Evolutionary conservation across 129 eudicot genomes (phyloP).

Genomic region (Saposhnikovia divaricata): DNA sequence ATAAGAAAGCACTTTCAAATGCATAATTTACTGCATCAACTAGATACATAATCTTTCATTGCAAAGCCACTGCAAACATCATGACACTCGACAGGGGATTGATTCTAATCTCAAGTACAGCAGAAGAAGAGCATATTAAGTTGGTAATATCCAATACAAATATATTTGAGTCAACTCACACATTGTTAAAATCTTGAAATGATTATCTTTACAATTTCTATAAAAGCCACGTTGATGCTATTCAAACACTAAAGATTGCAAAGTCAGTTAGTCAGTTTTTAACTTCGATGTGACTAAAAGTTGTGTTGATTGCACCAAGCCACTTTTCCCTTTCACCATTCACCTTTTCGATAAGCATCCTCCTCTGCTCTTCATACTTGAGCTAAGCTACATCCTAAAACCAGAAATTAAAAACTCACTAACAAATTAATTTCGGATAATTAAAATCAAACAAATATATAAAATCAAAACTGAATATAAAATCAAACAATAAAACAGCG

Average conservation of each 20-base stretch:
- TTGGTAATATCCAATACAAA: neutral
- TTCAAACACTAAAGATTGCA: neutral
- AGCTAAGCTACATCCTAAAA: too few relatives aligned
- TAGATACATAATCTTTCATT: neutral
- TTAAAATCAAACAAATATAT: too few relatives aligned
- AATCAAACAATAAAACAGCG: too few relatives aligned
- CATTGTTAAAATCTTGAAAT: neutral
- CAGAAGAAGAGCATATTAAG: neutral
- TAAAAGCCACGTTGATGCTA: neutral
- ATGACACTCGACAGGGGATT: neutral
- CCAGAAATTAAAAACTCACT: too few relatives aligned
- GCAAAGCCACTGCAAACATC: neutral
- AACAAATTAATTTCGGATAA: too few relatives aligned
- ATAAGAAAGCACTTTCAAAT: too few relatives aligned
- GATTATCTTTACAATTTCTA: neutral
- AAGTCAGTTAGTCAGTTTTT: neutral
- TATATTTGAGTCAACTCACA: neutral
- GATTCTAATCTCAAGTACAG: neutral
- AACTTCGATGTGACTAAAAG: conserved; percentile 97
- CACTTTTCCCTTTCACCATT: conserved; percentile 94
- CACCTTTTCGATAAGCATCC: conserved; percentile 83
- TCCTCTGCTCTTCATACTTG: conserved; percentile 14
- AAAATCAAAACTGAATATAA: too few relatives aligned
- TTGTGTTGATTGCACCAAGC: conserved; percentile 97
- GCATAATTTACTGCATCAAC: neutral